Evolutionary conservation across 1,284 basidiomycete genomes (phyloP).

Genomic region (Apiotrichum siamense): DNA sequence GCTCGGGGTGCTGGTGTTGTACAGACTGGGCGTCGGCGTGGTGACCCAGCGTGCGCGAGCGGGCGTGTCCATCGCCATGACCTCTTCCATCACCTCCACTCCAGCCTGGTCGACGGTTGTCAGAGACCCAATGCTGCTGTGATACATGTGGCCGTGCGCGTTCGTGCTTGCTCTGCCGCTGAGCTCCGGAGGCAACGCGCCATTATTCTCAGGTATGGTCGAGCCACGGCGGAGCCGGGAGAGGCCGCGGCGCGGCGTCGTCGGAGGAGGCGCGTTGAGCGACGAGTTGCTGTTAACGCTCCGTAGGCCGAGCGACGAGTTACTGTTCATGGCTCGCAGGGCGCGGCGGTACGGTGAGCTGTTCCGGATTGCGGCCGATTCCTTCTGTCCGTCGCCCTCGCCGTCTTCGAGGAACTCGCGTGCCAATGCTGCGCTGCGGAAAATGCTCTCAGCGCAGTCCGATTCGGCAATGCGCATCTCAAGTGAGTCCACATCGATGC

Average conservation of each 20-base stretch:
- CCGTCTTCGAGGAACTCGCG: background rate
- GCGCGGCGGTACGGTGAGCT: background rate
- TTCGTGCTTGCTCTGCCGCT: background rate
- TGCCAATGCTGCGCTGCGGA: background rate
- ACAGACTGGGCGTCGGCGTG: background rate
- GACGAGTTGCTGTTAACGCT: too few relatives aligned
- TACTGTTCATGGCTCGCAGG: background rate
- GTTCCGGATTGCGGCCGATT: background rate
- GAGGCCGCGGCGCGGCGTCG: background rate
- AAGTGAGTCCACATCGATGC: background rate
- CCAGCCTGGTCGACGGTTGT: constrained; percentile 11
- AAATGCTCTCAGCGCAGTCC: background rate
- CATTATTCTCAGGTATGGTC: too few relatives aligned
- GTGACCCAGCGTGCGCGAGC: constrained; percentile 13
- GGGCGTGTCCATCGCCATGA: constrained; percentile 37
- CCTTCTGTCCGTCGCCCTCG: background rate
- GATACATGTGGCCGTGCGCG: background rate
- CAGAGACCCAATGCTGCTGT: background rate
- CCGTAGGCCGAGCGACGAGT: background rate
- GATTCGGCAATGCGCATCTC: background rate
- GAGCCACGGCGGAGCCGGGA: background rate
- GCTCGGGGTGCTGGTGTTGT: constrained; percentile 28
- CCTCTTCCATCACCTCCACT: constrained; percentile 34
- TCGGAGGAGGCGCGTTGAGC: background rate
- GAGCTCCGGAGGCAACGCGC: too few relatives aligned